phyloP scores from a whole-genome alignment of 305 asterid species.

The Striga hermonthica region DNA sequence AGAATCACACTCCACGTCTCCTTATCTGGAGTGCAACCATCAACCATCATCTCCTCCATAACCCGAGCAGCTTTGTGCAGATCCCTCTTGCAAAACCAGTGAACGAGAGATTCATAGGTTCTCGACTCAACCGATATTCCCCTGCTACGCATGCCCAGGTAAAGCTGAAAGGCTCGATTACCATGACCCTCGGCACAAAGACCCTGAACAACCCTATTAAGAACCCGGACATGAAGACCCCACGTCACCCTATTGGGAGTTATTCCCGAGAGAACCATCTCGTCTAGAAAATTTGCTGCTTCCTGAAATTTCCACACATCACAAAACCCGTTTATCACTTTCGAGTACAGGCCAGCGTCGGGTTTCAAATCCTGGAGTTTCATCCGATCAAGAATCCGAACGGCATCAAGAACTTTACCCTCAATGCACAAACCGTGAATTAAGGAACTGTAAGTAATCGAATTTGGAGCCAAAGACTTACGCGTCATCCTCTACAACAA shows the following conservation, averaged over 20 bases:
- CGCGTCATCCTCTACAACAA: constrained; percentile 57
- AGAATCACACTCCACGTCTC: constrained; percentile 57
- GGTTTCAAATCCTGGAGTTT: constrained; percentile 89
- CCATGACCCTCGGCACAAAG: constrained; percentile 47
- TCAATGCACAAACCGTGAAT: constrained; percentile 73
- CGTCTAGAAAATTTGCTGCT: constrained; percentile 87
- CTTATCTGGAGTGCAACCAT: constrained; percentile 66
- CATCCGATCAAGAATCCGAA: constrained; percentile 78
- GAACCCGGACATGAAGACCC: constrained; percentile 75
- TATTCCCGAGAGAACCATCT: constrained; percentile 74
- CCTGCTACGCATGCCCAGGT: constrained; percentile 60
- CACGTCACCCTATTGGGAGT: constrained; percentile 76
- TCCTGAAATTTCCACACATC: constrained; percentile 55
- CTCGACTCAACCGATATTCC: constrained; percentile 68
- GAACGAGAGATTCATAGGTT: constrained; percentile 55
- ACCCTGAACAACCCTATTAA: constrained; percentile 62
- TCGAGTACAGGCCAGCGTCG: constrained; percentile 77
- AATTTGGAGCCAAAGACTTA: constrained; percentile 54
- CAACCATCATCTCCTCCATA: constrained; percentile 70
- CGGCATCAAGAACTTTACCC: constrained; percentile 53
- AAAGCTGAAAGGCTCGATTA: constrained; percentile 62
- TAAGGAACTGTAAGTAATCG: constrained; percentile 71
- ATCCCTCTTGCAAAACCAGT: constrained; percentile 53
- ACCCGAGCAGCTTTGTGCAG: constrained; percentile 60
- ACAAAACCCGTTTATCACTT: constrained; percentile 60